Conservation (phyloP, 2,329 filamentous ascomycete species). For the Drechslerella stenobrocha region DNA sequence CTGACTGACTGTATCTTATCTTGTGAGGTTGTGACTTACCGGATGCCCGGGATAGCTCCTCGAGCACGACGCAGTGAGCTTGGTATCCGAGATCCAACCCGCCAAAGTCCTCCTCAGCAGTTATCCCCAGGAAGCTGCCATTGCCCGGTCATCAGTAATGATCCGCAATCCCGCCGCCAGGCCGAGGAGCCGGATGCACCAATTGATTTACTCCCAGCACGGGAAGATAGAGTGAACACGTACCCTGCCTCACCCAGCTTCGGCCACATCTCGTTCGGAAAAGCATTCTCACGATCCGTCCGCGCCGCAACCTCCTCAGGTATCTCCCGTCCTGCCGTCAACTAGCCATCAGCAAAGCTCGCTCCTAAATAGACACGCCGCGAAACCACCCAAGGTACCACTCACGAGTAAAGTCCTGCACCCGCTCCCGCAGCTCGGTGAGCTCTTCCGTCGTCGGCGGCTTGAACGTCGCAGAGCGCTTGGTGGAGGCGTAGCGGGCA, state of each 20-base stretch:
- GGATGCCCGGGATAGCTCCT: conserved; percentile 87
- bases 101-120: conserved; percentile 87
- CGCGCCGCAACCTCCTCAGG: conserved; percentile 76
- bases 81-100: conserved; percentile 93
- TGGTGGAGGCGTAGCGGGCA: conserved; percentile 64
- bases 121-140: conserved; percentile 79
- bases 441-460: conserved; percentile 73
- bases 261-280: conserved; percentile 87
- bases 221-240: too few species aligned
- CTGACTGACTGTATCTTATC: neutral
- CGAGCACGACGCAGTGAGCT: conserved; percentile 92
- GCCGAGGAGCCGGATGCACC: too few species aligned
- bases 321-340: conserved; percentile 70
- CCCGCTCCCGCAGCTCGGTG: conserved; percentile 76
- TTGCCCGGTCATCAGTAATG: neutral
- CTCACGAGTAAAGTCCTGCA: conserved; percentile 83
- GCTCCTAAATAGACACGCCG: neutral
- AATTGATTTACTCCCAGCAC: too few species aligned
- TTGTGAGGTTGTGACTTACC: conserved; percentile 57
- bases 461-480: conserved; percentile 67
- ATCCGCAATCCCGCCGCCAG: too few species aligned
- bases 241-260: conserved; percentile 84
- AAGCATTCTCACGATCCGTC: conserved; percentile 85
- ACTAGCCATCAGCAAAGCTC: neutral
- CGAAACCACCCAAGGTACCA: too few species aligned